phyloP scores from a whole-genome alignment of 1,284 basidiomycete genomes.

The Rhodotorula sp. region DNA sequence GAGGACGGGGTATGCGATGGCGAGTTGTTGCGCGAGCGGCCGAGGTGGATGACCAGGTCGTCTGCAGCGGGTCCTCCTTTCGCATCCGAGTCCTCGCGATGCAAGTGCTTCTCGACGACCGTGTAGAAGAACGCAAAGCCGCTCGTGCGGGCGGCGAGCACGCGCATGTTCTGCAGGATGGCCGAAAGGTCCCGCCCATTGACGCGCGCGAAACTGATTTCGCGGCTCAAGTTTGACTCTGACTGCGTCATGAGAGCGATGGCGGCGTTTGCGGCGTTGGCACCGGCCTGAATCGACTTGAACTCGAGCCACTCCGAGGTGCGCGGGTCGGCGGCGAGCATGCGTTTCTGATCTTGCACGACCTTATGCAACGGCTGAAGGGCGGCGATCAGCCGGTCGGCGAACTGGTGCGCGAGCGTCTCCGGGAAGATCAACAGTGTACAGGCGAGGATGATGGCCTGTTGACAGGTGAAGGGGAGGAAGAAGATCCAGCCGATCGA shows the following conservation, averaged over 20 bases:
- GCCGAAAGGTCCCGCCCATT: conserved; percentile 32
- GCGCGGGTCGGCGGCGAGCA: conserved; percentile 37
- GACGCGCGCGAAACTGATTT: conserved; percentile 32
- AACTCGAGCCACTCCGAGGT: conserved; percentile 37
- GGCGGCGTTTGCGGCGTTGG: conserved; percentile 21
- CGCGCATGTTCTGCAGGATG: conserved; percentile 29
- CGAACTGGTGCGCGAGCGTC: conserved; percentile 41
- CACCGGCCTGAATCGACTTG: conserved; percentile 20
- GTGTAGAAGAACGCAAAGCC: conserved; percentile 41
- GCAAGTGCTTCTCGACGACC: conserved; percentile 40
- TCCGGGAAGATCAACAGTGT: conserved; percentile 43
- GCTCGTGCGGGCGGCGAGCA: conserved; percentile 28
- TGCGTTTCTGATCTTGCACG: conserved; percentile 22
- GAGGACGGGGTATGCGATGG: conserved; percentile 16
- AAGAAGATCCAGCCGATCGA: conserved; percentile 37
- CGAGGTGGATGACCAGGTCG: conserved; percentile 35
- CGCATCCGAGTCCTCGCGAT: conserved; percentile 32
- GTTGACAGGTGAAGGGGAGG: conserved; percentile 37
- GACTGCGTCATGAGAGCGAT: conserved; percentile 27
- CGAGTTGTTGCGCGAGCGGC: conserved; percentile 26
- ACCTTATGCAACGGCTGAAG: conserved; percentile 29
- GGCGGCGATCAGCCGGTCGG: conserved; percentile 38
- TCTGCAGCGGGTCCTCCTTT: conserved; percentile 34
- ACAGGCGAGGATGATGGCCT: conserved; percentile 34
- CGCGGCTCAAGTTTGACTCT: conserved; percentile 37